phyloP scores from a whole-genome alignment of 2,329 filamentous ascomycete species.

The Diaporthe sp. region DNA sequence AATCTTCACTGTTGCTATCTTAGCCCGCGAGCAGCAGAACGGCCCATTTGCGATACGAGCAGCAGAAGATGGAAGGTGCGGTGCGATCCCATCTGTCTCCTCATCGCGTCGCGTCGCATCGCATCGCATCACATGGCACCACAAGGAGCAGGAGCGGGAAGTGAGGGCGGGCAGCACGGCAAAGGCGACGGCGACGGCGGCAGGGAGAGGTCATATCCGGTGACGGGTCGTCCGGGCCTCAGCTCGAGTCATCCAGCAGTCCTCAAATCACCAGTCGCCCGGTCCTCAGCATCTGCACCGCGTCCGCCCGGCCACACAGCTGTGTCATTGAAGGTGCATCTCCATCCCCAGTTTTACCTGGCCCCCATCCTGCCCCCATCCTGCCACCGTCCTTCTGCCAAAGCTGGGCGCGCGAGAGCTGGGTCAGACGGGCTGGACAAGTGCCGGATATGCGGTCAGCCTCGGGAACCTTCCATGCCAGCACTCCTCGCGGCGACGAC shows the following conservation, averaged over 20 bases:
- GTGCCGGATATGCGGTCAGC: conserved; percentile 23
- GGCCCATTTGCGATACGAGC: conserved; percentile 20
- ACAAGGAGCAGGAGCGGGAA: not conserved
- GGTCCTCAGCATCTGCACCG: not conserved
- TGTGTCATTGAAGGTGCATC: not conserved
- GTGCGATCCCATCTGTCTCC: not conserved
- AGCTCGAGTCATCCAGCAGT: conserved; percentile 10
- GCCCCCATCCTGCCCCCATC: not conserved
- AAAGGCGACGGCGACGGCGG: not conserved
- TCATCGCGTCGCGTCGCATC: not conserved
- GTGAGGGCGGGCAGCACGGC: not conserved
- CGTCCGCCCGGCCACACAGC: not conserved
- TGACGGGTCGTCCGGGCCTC: not conserved
- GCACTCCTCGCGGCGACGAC: not conserved
- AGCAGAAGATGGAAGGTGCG: not conserved
- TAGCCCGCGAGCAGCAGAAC: not conserved
- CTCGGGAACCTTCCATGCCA: conserved; percentile 16
- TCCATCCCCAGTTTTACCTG: not conserved
- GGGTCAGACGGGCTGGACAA: not conserved
- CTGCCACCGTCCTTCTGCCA: not conserved
- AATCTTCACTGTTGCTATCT: conserved; percentile 10
- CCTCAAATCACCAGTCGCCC: not conserved
- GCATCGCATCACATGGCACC: not conserved
- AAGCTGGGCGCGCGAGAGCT: conserved; percentile 1
- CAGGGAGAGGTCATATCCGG: conserved; percentile 2